Percentiles rank a stretch among this genome's conserved stretches.
phyloP scores from a whole-genome alignment of 2,329 filamentous ascomycete genomes.

The Rhexocercosporidium sp. region DNA sequence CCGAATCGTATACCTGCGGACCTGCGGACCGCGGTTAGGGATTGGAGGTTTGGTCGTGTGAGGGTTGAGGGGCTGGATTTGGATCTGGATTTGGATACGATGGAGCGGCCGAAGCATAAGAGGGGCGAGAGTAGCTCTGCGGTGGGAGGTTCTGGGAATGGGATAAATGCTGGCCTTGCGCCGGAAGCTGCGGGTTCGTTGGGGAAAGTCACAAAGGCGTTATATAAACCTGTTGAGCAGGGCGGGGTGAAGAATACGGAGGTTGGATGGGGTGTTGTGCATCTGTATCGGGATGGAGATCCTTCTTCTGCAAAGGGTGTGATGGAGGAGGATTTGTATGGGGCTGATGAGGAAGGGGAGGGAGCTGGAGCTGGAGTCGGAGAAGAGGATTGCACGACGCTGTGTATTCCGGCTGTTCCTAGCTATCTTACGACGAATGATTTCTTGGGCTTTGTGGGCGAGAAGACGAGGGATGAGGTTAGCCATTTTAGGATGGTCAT shows the following conservation, averaged over 20 bases:
- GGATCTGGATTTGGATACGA: constrained; percentile 59
- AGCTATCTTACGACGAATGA: constrained; percentile 92
- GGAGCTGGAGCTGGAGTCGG: constrained; percentile 31
- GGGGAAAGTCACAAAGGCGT: constrained; percentile 77
- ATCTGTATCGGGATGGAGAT: constrained; percentile 86
- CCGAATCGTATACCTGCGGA: constrained; percentile 33
- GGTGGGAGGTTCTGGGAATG: constrained; percentile 18
- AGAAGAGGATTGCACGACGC: constrained; percentile 71
- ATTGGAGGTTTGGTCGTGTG: constrained; percentile 85
- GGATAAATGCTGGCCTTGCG: constrained; percentile 43
- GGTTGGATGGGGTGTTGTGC: constrained; percentile 89
- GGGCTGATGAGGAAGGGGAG: constrained; percentile 16
- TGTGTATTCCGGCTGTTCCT: constrained; percentile 94
- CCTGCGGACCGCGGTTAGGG: constrained; percentile 55
- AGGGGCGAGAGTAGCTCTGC: constrained; percentile 47
- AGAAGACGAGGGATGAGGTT: constrained; percentile 83
- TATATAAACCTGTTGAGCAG: constrained; percentile 72
- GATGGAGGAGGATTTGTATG: constrained; percentile 36
- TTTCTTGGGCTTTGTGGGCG: constrained; percentile 88
- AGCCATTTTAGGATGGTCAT: constrained; percentile 95
- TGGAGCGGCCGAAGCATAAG: constrained; percentile 24
- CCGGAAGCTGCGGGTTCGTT: constrained; percentile 56
- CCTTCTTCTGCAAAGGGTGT: constrained; percentile 69
- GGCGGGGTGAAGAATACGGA: constrained; percentile 66
- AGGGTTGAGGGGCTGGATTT: constrained; percentile 74